Evolutionary conservation across 2,329 filamentous ascomycete species (phyloP).

Genomic region (Fusarium gaditjirri): DNA sequence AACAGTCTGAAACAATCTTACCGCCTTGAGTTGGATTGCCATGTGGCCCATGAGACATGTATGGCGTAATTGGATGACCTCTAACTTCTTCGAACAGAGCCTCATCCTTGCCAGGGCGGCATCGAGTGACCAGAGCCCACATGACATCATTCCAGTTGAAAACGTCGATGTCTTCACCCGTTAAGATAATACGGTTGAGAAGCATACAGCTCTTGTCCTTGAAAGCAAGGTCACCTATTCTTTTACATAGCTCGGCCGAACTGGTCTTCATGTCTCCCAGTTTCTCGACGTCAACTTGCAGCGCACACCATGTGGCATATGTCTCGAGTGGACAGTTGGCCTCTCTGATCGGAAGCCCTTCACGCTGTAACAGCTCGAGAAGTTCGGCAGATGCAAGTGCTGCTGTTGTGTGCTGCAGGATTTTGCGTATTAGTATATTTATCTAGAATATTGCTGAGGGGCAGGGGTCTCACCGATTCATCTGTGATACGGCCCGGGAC

Average conservation of each 20-base stretch:
- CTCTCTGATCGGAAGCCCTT: neutral
- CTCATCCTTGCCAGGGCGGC: neutral
- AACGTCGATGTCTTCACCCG: neutral
- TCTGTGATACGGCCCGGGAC: neutral
- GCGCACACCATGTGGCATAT: neutral
- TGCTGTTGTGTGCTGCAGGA: neutral
- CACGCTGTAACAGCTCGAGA: neutral
- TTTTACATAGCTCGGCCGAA: neutral
- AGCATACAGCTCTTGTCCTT: neutral
- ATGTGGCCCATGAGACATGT: neutral
- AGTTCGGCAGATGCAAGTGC: neutral
- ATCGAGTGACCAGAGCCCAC: neutral
- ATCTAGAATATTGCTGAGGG: fast-evolving
- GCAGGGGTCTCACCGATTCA: neutral
- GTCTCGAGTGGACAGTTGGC: neutral
- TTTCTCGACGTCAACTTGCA: neutral
- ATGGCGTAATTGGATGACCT: neutral
- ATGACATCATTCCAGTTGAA: neutral
- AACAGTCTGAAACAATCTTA: neutral
- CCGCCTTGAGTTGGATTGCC: neutral
- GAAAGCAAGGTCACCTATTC: neutral
- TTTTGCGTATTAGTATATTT: fast-evolving
- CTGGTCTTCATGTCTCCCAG: neutral
- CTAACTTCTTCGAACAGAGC: neutral
- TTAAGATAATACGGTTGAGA: neutral